These are phyloP conservation scores for Fagopyrum tataricum DNA, from an alignment of 148 eudicot genomes.

Conservation along the genomic window DNA sequence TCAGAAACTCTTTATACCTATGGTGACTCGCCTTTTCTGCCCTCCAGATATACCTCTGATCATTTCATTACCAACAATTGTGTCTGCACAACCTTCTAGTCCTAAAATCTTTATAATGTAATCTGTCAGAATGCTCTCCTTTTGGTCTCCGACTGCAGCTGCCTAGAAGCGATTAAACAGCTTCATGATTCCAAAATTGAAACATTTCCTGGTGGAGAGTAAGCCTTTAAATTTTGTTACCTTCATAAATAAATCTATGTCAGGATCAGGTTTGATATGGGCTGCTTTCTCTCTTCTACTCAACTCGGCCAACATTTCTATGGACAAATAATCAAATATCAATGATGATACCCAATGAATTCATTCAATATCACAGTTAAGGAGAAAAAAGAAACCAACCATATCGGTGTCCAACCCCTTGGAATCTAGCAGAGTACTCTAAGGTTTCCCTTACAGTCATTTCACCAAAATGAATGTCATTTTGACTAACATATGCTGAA, in stretches of 20 bases:
- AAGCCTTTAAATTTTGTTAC: slow-evolving; percentile 13
- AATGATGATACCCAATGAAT: no score
- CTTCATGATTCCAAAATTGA: neutral
- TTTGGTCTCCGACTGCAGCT: slow-evolving; percentile 30
- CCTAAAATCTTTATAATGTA: slow-evolving; percentile 41
- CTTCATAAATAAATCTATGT: slow-evolving; percentile 42
- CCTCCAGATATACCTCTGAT: slow-evolving; percentile 51
- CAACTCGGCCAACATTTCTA: slow-evolving; percentile 41
- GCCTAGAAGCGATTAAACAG: slow-evolving; percentile 18
- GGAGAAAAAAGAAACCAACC: neutral
- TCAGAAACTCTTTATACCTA: slow-evolving; percentile 19
- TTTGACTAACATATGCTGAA: neutral
- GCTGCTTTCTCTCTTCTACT: slow-evolving; percentile 32
- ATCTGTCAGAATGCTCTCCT: slow-evolving; percentile 34
- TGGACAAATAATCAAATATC: no score
- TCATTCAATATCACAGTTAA: no score
- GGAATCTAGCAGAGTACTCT: neutral
- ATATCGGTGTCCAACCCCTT: neutral
- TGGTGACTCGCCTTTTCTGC: slow-evolving; percentile 43
- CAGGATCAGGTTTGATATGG: slow-evolving; percentile 19
- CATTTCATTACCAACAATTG: slow-evolving; percentile 45
- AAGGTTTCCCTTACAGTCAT: neutral
- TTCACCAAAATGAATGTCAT: neutral
- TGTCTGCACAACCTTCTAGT: slow-evolving; percentile 43
- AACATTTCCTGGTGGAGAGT: no score